Evolutionary conservation across 208 protist genomes (phyloP).

Genomic region (Crithidia bombi): DNA sequence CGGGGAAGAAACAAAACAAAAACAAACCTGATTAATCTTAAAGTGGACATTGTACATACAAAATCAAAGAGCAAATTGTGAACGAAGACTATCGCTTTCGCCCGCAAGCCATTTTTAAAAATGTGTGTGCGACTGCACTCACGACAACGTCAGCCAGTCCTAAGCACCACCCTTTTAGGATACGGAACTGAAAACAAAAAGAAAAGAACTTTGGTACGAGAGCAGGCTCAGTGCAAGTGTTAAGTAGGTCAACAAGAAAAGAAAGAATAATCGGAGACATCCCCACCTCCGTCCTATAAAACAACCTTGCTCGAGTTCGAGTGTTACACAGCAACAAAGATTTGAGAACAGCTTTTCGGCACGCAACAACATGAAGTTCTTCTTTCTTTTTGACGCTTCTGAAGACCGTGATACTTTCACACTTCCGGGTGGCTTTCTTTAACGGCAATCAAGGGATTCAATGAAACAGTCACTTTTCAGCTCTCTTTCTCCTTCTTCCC

Average conservation of each 20-base stretch:
- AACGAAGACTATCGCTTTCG: neutral
- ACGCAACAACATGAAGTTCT: neutral
- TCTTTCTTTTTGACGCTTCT: too few relatives aligned
- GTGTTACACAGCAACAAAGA: neutral
- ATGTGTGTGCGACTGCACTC: neutral
- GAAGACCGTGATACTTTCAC: too few relatives aligned
- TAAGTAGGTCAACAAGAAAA: constrained; percentile 6
- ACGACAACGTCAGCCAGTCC: neutral
- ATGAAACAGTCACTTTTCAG: too few relatives aligned
- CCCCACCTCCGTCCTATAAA: neutral
- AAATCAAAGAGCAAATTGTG: neutral
- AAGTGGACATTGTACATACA: constrained; percentile 19
- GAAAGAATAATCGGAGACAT: neutral
- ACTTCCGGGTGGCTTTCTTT: too few relatives aligned
- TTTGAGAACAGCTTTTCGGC: neutral
- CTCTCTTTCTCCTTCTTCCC: too few relatives aligned
- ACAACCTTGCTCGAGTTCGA: neutral
- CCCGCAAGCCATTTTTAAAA: neutral
- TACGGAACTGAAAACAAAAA: neutral
- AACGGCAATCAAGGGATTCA: too few relatives aligned
- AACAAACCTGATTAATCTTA: constrained; percentile 6
- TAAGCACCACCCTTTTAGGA: neutral
- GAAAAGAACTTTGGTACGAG: neutral
- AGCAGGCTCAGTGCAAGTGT: constrained; percentile 12
- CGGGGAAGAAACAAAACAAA: constrained; percentile 6